Evolutionary conservation across 2,329 filamentous ascomycete genomes (phyloP), one percentile per base, ranked within the genome.

Genomic region (Fusarium tjaetaba): DNA sequence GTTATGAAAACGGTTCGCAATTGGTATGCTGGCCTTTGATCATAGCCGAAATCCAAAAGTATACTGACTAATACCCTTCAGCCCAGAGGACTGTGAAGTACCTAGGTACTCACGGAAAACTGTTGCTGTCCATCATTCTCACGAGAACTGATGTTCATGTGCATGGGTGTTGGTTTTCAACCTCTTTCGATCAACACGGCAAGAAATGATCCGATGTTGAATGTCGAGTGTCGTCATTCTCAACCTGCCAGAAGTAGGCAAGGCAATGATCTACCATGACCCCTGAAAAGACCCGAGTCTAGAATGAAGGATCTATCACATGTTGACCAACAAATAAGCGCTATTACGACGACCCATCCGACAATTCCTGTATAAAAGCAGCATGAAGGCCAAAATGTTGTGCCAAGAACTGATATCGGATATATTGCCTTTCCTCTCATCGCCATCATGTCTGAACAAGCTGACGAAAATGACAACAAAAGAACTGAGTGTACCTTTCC

Each of bases 261-360:
- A 14, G 51, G 32, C 24, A 58, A 45, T 22, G 32, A 62, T 62
- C 39, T 32, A 32, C 59, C 3, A 30, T 9, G 32, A 7, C 10
- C 39, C 38, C 30, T 62, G 51, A 26, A 38, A n/a, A 65, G 60
- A 65, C 63, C 42, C 6, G 26, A 26, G 34, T 66, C 63, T 66
- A 65, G 60, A 65, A 49, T 24, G 36, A 18, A 32, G 60, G 28
- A n/a, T 42, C 13, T 11, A 39, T 58, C 51, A 62, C 32, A 51
- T 51, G 42, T 10, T 14, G 8, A 11, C 5, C 20, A 22, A 28
- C 4, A 4, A 9, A 34, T 28, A 38, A 38, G 32, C 20, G 24
- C 55, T 28, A 28, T 58, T 28, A 28, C 55, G 36, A 56, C 36
- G 6, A 26, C 10, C 5, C 13, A 2, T 6, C 8, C 13, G 22